phyloP scores from a whole-genome alignment of 805 yeast genomes.

The Lipomyces chichibuensis region DNA sequence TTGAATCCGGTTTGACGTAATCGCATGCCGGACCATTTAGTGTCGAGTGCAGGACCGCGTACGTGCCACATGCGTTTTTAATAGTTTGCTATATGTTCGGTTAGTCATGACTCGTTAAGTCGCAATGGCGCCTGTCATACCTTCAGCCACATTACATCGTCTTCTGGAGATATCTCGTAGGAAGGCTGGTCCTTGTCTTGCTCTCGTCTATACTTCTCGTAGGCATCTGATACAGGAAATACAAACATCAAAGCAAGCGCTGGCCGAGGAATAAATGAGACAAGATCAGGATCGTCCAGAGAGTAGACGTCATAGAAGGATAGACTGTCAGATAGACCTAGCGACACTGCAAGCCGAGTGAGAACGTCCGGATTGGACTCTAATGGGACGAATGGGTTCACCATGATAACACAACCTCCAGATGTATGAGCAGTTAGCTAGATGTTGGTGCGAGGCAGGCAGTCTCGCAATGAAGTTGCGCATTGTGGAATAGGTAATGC shows the following conservation, averaged over 20 bases:
- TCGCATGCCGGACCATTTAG: constrained; percentile 45
- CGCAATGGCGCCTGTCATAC: neutral
- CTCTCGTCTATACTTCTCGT: constrained; percentile 55
- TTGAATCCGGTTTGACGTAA: constrained; percentile 40
- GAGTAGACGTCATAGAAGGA: constrained; percentile 83
- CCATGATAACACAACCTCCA: constrained; percentile 5
- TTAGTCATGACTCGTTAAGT: neutral
- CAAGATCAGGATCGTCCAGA: constrained; percentile 76
- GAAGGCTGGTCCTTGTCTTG: constrained; percentile 46
- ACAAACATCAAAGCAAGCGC: constrained; percentile 71
- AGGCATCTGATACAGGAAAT: constrained; percentile 72
- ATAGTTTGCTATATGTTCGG: constrained; percentile 63
- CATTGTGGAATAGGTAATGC: too few species aligned
- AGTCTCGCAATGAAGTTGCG: neutral
- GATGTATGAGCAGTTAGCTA: neutral
- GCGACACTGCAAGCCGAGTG: constrained; percentile 61
- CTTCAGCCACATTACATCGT: constrained; percentile 63
- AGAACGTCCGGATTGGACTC: constrained; percentile 91
- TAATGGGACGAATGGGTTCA: constrained; percentile 59
- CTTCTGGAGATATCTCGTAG: constrained; percentile 26
- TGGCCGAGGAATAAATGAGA: constrained; percentile 82
- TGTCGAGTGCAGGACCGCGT: constrained; percentile 75
- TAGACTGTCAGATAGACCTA: constrained; percentile 67
- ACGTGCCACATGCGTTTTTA: constrained; percentile 89
- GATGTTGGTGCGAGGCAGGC: neutral